Percentiles rank a stretch among this genome's conserved stretches.
These are phyloP conservation scores for Margaritispora aquatica DNA, from an alignment of 495 filamentous ascomycete species.

Conservation along the genomic window DNA sequence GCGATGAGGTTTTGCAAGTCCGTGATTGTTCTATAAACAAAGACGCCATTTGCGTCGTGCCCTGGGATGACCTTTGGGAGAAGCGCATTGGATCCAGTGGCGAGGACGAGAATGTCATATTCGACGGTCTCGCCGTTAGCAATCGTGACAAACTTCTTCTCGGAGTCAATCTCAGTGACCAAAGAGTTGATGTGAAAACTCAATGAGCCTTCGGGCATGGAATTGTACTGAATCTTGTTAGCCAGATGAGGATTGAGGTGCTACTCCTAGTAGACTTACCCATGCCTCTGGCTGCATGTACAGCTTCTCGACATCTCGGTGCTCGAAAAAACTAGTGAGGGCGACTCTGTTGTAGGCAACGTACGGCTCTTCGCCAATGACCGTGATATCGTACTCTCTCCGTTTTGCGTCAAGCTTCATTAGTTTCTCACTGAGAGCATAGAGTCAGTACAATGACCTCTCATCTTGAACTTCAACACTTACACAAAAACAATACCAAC, in stretches of 20 bases:
- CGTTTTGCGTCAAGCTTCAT: constrained; percentile 76
- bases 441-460: constrained; percentile 41
- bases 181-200: constrained; percentile 79
- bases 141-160: constrained; percentile 60
- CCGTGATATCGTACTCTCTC: constrained; percentile 76
- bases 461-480: constrained; percentile 47
- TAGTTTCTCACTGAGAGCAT: constrained; percentile 67
- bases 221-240: constrained; percentile 15
- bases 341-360: constrained; percentile 94
- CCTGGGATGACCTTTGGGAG: constrained; percentile 77
- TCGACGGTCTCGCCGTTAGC: constrained; percentile 64
- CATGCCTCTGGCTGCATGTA: constrained; percentile 88
- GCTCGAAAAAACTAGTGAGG: constrained; percentile 86
- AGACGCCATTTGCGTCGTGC: constrained; percentile 82
- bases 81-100: constrained; percentile 87
- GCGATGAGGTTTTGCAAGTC: constrained; percentile 79
- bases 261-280: constrained; percentile 26
- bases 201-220: constrained; percentile 32
- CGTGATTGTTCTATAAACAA: constrained; percentile 86
- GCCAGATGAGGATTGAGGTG: too few species aligned
- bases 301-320: constrained; percentile 81
- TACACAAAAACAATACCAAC: constrained; percentile 93
- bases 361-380: constrained; percentile 89
- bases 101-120: constrained; percentile 86
- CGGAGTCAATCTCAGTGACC: constrained; percentile 64